Percentiles rank a stretch among this genome's conserved stretches.
Evolutionary conservation across 345 rosid species (phyloP).

Genomic region (Salix udensis): DNA sequence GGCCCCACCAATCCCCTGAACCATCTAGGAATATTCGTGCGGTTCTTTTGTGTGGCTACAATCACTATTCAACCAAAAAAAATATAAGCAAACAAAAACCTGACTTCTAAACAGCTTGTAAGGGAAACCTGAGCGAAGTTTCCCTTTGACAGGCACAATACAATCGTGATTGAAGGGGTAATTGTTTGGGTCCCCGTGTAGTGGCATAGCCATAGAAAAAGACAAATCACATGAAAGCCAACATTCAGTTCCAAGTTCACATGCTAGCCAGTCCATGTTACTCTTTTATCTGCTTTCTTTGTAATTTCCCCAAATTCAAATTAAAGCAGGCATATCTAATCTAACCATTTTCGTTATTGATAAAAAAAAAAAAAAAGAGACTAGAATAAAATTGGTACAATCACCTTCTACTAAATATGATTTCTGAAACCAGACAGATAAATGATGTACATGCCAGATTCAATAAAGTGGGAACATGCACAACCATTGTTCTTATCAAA

Average conservation of each 20-base stretch:
- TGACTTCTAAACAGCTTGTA: background rate
- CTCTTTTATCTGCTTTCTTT: background rate
- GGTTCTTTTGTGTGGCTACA: background rate
- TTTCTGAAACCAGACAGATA: background rate
- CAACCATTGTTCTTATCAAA: background rate
- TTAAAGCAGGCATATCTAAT: background rate
- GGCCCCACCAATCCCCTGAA: background rate
- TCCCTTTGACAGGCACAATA: background rate
- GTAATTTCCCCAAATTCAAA: background rate
- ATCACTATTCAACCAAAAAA: background rate
- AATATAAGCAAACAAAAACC: background rate
- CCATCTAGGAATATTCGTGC: background rate
- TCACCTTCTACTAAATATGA: background rate
- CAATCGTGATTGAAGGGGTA: background rate
- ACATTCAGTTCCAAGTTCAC: background rate
- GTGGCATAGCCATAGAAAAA: background rate
- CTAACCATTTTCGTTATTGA: background rate
- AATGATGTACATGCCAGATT: background rate
- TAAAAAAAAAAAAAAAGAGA: background rate
- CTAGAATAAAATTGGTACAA: background rate
- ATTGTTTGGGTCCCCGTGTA: background rate
- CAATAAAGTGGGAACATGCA: background rate
- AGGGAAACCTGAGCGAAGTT: background rate
- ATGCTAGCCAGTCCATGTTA: too few species aligned
- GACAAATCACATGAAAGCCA: background rate